Percentiles rank a stretch among this genome's conserved stretches.
These are phyloP conservation scores for Epichloe sylvatica DNA, from an alignment of 2,329 filamentous ascomycete species.

Conservation along the genomic window DNA sequence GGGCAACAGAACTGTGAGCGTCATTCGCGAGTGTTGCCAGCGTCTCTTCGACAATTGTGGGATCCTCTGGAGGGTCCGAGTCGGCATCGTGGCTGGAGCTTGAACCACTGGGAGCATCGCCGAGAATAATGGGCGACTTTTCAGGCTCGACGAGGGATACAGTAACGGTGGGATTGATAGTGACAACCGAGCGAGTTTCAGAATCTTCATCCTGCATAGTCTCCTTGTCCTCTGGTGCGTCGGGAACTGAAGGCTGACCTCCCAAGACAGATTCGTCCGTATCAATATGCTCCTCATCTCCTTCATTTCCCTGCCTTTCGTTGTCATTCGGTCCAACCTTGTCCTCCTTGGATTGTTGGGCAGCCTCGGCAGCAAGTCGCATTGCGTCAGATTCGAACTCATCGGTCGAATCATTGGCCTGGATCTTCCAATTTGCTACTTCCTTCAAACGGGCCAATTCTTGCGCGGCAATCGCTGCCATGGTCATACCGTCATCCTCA, in stretches of 20 bases:
- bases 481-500: slow-evolving; percentile 65
- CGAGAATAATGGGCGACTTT: background rate
- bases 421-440: slow-evolving; percentile 72
- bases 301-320: background rate
- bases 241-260: background rate
- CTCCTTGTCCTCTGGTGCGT: background rate
- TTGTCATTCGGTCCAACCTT: background rate
- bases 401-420: slow-evolving; percentile 56
- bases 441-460: slow-evolving; percentile 73
- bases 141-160: background rate
- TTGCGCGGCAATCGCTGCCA: slow-evolving; percentile 64
- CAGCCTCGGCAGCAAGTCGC: slow-evolving; percentile 39
- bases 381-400: slow-evolving; percentile 62
- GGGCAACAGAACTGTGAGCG: slow-evolving; percentile 13
- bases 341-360: slow-evolving; percentile 17
- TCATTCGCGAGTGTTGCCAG: slow-evolving; percentile 9
- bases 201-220: background rate
- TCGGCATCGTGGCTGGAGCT: background rate
- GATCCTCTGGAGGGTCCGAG: background rate
- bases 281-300: background rate
- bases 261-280: slow-evolving; percentile 3
- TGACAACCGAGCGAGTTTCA: background rate
- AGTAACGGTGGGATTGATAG: background rate
- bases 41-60: background rate
- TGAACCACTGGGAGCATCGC: background rate